Percentiles rank a stretch among this genome's conserved stretches.
Conservation (phyloP, 345 rosid species). For the Linum usitatissimum region DNA sequence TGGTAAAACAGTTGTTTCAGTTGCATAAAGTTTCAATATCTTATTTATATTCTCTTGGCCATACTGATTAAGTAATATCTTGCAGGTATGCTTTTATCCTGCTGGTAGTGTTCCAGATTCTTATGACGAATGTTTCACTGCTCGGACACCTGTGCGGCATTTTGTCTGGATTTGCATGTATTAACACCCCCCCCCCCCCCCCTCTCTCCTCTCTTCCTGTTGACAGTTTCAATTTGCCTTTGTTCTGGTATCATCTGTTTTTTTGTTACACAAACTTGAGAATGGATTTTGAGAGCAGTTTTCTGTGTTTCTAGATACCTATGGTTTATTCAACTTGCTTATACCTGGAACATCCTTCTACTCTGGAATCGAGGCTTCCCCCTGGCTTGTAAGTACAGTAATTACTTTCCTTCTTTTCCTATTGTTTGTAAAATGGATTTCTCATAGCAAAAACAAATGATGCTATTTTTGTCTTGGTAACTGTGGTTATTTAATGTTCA, state of each 20-base stretch:
- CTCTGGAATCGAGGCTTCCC: constrained; percentile 65
- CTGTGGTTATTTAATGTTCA: neutral
- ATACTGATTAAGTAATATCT: constrained; percentile 12
- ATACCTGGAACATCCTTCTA: constrained; percentile 83
- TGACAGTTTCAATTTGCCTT: neutral
- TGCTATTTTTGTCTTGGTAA: neutral
- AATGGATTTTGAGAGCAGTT: neutral
- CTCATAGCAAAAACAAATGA: neutral
- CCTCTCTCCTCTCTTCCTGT: too few species aligned
- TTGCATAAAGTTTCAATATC: constrained; percentile 7
- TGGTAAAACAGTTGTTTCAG: constrained; percentile 38
- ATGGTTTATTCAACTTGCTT: constrained; percentile 70
- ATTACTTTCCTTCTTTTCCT: neutral
- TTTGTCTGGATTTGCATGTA: constrained; percentile 93
- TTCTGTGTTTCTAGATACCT: constrained; percentile 43
- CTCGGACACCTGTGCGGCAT: constrained; percentile 96
- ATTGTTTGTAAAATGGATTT: too few species aligned
- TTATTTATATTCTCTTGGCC: constrained; percentile 4
- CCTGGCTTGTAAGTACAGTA: constrained; percentile 65
- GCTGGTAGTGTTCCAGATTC: constrained; percentile 65
- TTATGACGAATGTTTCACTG: constrained; percentile 86
- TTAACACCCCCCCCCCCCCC: constrained; percentile 13
- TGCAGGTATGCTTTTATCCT: constrained; percentile 85
- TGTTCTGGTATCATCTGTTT: constrained; percentile 7
- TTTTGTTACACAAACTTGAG: neutral